These are phyloP conservation scores for Pyrus bretschneideri DNA, from an alignment of 306 rosid species.

Conservation along the genomic window DNA sequence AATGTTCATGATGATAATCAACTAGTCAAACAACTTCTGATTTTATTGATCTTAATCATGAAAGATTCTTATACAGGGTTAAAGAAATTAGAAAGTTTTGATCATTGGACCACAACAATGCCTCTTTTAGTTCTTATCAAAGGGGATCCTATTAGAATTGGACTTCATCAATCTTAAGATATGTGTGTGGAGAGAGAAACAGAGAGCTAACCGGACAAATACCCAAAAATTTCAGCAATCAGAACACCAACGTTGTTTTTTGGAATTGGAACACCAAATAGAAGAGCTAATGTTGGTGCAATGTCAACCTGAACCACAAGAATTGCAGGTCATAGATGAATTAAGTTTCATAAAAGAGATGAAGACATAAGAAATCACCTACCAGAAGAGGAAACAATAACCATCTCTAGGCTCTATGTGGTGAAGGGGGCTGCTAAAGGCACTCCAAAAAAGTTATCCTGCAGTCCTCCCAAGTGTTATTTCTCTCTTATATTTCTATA, in stretches of 20 bases:
- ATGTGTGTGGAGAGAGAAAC: neutral
- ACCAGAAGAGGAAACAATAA: too few species aligned
- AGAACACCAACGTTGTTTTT: slow-evolving; percentile 77
- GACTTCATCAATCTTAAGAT: neutral
- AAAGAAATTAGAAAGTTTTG: neutral
- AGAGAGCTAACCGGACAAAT: slow-evolving; percentile 31
- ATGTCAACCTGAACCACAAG: slow-evolving; percentile 66
- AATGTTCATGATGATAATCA: neutral
- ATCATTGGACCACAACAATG: neutral
- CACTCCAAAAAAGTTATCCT: too few species aligned
- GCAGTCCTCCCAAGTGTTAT: too few species aligned
- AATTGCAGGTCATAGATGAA: slow-evolving; percentile 20
- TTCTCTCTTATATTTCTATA: too few species aligned
- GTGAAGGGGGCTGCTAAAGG: too few species aligned
- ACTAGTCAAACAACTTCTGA: neutral
- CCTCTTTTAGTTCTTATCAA: too few species aligned
- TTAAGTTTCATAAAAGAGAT: slow-evolving; percentile 19
- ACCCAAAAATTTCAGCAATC: slow-evolving; percentile 44
- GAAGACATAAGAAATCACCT: neutral
- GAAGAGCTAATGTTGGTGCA: slow-evolving; percentile 75
- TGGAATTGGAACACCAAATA: slow-evolving; percentile 92
- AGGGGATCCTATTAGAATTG: too few species aligned
- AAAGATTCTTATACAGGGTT: neutral
- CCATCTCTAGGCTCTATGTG: too few species aligned
- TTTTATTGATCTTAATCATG: neutral